phyloP scores from a whole-genome alignment of 495 filamentous ascomycete genomes.

The Sabuloglossum arenarium region DNA sequence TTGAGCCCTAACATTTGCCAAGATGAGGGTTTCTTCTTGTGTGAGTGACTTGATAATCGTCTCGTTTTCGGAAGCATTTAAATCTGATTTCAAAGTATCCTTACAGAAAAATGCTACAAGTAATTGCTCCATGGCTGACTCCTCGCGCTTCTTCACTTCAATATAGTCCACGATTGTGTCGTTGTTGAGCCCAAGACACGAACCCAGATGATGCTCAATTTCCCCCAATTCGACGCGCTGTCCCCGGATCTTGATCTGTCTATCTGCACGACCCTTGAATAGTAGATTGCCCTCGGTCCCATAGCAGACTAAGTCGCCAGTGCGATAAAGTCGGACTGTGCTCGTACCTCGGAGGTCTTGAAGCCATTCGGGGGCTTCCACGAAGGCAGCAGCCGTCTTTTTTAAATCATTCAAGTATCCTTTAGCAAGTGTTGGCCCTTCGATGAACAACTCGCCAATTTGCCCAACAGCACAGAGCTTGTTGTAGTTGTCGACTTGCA shows the following conservation, averaged over 20 bases:
- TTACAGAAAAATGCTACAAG: slow-evolving; percentile 17
- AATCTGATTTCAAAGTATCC: background rate
- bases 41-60: background rate
- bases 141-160: slow-evolving; percentile 23
- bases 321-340: slow-evolving; percentile 35
- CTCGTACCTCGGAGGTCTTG: slow-evolving; percentile 26
- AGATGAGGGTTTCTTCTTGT: background rate
- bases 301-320: slow-evolving; percentile 15
- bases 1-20: background rate
- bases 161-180: background rate
- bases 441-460: background rate
- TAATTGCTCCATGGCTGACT: too few species aligned
- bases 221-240: slow-evolving; percentile 72
- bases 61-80: background rate
- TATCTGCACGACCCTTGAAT: slow-evolving; percentile 40
- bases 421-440: background rate
- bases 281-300: slow-evolving; percentile 26
- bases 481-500: slow-evolving; percentile 10
- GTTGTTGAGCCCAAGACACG: too few species aligned
- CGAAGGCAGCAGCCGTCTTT: background rate
- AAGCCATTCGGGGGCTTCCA: slow-evolving; percentile 4
- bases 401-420: background rate
- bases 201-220: slow-evolving; percentile 38
- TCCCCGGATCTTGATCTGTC: slow-evolving; percentile 66
- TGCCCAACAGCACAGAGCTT: background rate